Conservation (phyloP, 2,329 filamentous ascomycete species). For the Fonsecaea multimorphosa region DNA sequence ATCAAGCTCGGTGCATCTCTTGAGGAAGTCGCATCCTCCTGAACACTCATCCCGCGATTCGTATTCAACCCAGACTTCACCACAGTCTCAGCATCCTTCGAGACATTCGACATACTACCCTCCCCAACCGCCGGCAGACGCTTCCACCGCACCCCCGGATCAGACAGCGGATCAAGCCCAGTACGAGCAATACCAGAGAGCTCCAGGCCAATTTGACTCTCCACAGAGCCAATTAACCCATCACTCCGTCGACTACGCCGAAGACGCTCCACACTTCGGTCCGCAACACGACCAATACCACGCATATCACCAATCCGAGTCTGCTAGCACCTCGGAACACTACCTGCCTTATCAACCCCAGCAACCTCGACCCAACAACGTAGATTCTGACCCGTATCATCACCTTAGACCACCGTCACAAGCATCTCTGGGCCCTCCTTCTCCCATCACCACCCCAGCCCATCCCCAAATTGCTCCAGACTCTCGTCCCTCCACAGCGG, state of each 20-base stretch:
- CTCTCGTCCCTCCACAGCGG: constrained; percentile 33
- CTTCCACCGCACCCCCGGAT: constrained; percentile 8
- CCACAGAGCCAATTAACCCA: constrained; percentile 33
- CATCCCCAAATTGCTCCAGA: constrained; percentile 35
- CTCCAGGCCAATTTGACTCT: constrained; percentile 30
- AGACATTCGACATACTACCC: constrained; percentile 32
- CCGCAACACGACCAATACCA: constrained; percentile 34
- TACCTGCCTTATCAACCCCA: constrained; percentile 42
- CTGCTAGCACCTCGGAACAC: constrained; percentile 49
- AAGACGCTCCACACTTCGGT: constrained; percentile 37
- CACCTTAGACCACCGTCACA: constrained; percentile 45
- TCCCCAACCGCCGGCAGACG: constrained; percentile 1
- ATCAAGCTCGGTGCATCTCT: constrained; percentile 37
- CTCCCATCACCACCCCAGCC: constrained; percentile 39
- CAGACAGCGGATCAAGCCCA: constrained; percentile 23
- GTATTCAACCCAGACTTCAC: constrained; percentile 33
- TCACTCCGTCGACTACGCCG: constrained; percentile 36
- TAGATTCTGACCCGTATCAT: constrained; percentile 37
- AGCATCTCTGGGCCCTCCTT: constrained; percentile 47
- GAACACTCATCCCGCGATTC: constrained; percentile 28
- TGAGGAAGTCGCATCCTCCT: constrained; percentile 32
- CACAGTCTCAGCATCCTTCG: constrained; percentile 24
- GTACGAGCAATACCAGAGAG: constrained; percentile 30
- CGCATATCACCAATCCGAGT: constrained; percentile 34
- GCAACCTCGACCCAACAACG: constrained; percentile 21